Evolutionary conservation across 495 filamentous ascomycete species (phyloP), one percentile per base, ranked within the genome.

Genomic region (Elasticomyces elasticus): DNA sequence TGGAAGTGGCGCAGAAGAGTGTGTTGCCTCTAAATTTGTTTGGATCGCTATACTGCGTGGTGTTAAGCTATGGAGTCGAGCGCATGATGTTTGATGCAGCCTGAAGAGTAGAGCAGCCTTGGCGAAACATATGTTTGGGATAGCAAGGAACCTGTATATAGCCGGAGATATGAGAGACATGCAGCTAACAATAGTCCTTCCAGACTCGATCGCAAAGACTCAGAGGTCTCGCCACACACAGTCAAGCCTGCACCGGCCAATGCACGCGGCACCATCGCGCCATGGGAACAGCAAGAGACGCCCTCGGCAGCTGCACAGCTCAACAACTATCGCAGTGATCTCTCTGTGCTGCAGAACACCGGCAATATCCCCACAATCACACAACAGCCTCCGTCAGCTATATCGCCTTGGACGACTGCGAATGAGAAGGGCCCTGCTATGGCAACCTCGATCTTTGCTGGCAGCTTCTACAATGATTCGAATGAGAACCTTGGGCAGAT

Each of bases 281-380:
- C 64, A 43, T 72, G 69, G 69, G 66, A 68, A 28, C 68, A 54
- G 30, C 72, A 47, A 23, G 33, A 45, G 13, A 28, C 12, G n/a
- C 1, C 46, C 7, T 49, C 41, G 28, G 43, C 53, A 3, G 25
- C 5, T 10, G 15, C 41, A 15, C 49, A 56, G 25, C 24, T 45
- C 6, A 56, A 42, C 60, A 79, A 80, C 63, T 81, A 87, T 62
- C 79, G 83, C 56, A 81, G 82, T 65, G 82, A 86, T 53, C 76
- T 87, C n/a, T 77, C 81, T 44, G 80, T 83, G 23, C 69, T 86
- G 44, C 81, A 85, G 47, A 78, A 77, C 37, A 72, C 75, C 51
- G 74, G 71, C 50, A 74, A 74, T 61, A 64, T 67, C 71, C 67
- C 75, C 70, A 48, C 72, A 70, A 67, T 77, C 70, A 66, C 72